A percentile compares a stretch with the other conserved stretches of the same genome.
Conservation (phyloP, 1,284 basidiomycete species). For the Melampsora medusae region DNA sequence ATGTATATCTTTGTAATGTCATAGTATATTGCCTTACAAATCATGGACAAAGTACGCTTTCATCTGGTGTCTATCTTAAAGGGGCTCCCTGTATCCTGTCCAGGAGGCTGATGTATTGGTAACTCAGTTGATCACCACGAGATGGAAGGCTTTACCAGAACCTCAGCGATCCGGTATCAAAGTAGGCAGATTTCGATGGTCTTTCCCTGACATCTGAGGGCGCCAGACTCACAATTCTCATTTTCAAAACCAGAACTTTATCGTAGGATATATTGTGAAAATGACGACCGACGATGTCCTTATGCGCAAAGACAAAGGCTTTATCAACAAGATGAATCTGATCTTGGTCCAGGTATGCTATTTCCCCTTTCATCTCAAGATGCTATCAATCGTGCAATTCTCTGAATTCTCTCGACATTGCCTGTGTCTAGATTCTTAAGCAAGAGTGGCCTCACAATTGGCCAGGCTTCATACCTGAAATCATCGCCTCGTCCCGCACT, state of each 20-base stretch:
- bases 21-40: conserved; percentile 74
- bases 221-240: conserved; percentile 3
- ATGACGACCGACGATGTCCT: conserved; percentile 81
- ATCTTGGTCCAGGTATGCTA: conserved; percentile 72
- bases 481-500: conserved; percentile 93
- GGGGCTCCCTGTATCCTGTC: not conserved
- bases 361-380: not conserved
- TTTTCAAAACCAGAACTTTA: conserved; percentile 87
- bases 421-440: conserved; percentile 74
- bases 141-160: conserved; percentile 94
- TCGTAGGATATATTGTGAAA: conserved; percentile 89
- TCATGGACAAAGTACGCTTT: conserved; percentile 67
- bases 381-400: not conserved
- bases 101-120: not conserved
- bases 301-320: conserved; percentile 89
- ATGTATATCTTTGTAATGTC: not conserved
- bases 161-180: conserved; percentile 70
- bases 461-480: conserved; percentile 96
- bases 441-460: conserved; percentile 99
- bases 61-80: not conserved
- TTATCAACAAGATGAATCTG: conserved; percentile 93
- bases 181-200: conserved; percentile 13
- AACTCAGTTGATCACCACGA: conserved; percentile 73
- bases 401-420: not conserved
- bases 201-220: not conserved